Evolutionary conservation across 345 rosid species (phyloP).

Genomic region (Citrus mangshanensis): DNA sequence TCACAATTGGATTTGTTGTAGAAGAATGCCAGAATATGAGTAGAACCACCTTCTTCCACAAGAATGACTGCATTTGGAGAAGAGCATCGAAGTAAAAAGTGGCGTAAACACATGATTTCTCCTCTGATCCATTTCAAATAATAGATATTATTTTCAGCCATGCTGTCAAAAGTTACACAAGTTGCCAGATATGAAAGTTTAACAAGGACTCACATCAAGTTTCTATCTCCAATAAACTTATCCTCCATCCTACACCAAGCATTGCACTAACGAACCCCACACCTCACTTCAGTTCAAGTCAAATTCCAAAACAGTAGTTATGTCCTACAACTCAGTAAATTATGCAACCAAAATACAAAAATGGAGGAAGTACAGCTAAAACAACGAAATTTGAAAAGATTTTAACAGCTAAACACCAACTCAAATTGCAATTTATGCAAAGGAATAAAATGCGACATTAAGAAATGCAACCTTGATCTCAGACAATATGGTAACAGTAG

Average conservation of each 20-base stretch:
- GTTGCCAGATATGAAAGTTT: background rate
- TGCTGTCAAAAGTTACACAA: background rate
- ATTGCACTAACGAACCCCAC: background rate
- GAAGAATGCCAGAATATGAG: background rate
- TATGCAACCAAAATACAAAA: background rate
- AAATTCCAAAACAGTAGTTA: background rate
- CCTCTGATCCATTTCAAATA: background rate
- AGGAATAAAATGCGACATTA: background rate
- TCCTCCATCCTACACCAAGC: background rate
- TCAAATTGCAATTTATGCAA: background rate
- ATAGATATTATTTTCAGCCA: background rate
- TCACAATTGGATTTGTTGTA: background rate
- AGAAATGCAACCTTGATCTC: slow-evolving; percentile 8
- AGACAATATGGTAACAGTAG: slow-evolving; percentile 3
- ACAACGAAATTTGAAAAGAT: background rate
- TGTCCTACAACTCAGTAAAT: background rate
- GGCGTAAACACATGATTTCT: background rate
- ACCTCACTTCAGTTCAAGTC: background rate
- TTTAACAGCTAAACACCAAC: background rate
- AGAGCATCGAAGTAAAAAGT: background rate
- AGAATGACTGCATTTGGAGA: background rate
- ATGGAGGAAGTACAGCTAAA: background rate
- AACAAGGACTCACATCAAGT: background rate
- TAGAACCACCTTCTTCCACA: background rate
- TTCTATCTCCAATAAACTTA: background rate